These are phyloP conservation scores for Oryza nivara DNA, from an alignment of 176 grass and related monocot species.

Conservation along the genomic window DNA sequence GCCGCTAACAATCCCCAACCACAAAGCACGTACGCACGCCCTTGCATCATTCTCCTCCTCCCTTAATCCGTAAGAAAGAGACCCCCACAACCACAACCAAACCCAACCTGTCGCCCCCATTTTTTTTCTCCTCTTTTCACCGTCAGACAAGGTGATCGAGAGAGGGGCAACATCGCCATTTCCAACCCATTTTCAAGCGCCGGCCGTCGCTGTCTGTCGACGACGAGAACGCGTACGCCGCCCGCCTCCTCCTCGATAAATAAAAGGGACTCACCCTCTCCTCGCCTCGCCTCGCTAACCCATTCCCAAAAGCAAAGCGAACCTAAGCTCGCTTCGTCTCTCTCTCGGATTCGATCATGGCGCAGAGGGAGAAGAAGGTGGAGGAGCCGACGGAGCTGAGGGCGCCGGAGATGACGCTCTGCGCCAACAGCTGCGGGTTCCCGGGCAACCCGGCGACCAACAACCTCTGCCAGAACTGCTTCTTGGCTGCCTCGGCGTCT, in stretches of 20 bases:
- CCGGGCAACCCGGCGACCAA: conserved; percentile 74
- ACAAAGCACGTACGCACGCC: conserved; percentile 1
- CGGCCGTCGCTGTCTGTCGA: conserved; percentile 37
- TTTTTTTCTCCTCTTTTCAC: too few species aligned
- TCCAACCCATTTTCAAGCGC: neutral
- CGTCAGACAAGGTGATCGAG: too few species aligned
- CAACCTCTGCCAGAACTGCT: conserved; percentile 79
- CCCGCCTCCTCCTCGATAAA: conserved; percentile 47
- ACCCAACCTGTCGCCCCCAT: neutral
- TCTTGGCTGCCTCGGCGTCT: conserved; percentile 38
- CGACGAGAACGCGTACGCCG: conserved; percentile 51
- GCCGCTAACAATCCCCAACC: neutral
- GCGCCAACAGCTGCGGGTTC: conserved; percentile 95
- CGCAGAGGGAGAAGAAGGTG: conserved; percentile 87
- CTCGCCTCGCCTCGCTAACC: conserved; percentile 10
- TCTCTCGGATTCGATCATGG: conserved; percentile 43
- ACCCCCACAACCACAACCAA: neutral
- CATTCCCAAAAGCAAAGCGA: neutral
- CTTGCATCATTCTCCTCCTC: neutral
- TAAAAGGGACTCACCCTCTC: conserved; percentile 20
- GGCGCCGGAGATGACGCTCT: conserved; percentile 73
- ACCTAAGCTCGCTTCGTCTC: too few species aligned
- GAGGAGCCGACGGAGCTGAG: conserved; percentile 86
- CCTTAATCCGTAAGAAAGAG: conserved; percentile 5
- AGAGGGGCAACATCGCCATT: conserved; percentile 38